Conservation (phyloP, 768 basidiomycete genomes). For the Flagelloscypha sp. region DNA sequence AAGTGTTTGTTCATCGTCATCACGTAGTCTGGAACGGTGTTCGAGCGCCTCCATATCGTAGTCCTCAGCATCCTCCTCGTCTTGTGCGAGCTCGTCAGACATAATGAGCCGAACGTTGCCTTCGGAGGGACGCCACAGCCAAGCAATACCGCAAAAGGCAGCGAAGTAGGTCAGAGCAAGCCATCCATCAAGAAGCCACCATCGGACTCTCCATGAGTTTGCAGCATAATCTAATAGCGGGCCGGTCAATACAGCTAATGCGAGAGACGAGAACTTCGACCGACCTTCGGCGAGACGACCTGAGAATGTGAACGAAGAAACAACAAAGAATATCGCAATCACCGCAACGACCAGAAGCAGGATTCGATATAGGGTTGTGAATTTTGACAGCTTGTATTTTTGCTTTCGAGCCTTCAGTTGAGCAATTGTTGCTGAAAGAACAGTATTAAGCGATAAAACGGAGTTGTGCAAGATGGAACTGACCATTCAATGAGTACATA, state of each 20-base stretch:
- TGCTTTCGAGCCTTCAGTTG: constrained; percentile 84
- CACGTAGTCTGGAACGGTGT: constrained; percentile 38
- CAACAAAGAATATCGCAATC: constrained; percentile 84
- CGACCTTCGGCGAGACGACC: constrained; percentile 85
- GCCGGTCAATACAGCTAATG: constrained; percentile 3
- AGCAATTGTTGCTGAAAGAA: constrained; percentile 65
- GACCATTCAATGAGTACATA: constrained; percentile 82
- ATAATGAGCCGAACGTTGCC: constrained; percentile 90
- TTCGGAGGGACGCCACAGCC: constrained; percentile 88
- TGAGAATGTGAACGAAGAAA: constrained; percentile 87
- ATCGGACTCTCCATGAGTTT: constrained; percentile 81
- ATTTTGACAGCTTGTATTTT: constrained; percentile 82
- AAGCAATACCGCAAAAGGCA: constrained; percentile 75
- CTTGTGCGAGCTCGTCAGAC: constrained; percentile 94
- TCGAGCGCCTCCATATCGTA: constrained; percentile 79
- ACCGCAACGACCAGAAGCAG: constrained; percentile 75
- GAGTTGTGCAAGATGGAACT: constrained; percentile 12
- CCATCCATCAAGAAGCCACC: constrained; percentile 97
- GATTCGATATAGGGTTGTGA: constrained; percentile 77
- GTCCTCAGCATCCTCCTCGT: constrained; percentile 89
- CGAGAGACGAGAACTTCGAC: constrained; percentile 11
- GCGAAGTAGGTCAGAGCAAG: constrained; percentile 80
- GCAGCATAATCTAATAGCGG: constrained; percentile 71
- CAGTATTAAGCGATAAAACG: constrained; percentile 6
- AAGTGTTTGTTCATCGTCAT: constrained; percentile 64